Evolutionary conservation across 441 rosid species (phyloP), one percentile per base, ranked within the genome.

Genomic region (Brassica balearica): DNA sequence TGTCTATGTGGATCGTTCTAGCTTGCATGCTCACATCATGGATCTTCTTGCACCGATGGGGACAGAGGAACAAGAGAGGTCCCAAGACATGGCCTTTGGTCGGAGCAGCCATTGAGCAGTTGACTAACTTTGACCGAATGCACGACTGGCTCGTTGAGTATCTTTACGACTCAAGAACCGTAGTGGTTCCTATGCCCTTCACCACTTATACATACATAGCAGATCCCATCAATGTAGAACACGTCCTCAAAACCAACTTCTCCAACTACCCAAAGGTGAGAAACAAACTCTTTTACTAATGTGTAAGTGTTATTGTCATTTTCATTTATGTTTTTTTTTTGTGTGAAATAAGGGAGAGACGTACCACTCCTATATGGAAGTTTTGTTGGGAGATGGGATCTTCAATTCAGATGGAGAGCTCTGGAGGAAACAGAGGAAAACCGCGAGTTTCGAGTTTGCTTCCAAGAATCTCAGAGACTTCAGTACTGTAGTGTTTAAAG

Each of bases 391-490:
- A 76, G 90, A 95, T 74, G 96, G 97, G 51, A 93, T 95, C 46
- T 95, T 95, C 71, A 93, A 95, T 76, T 92, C 83, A 2, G 99
- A 93, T 75, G 99, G 99, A 14, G 97, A 92, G 73, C 84, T 86
- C 0, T 95, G 98, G 99, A 95, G 91, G 79, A 90, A 87, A 76
- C 98, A 93, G 66, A 92, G 99, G 77, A 93, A 95, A 86, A 90
- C 98, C 0, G 98, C 99, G 7, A 95, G 99, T 77, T 93, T 95
- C 34, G 96, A 95, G 78, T 93, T 95, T 71, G 98, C 99, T 65
- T 95, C 99, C 66, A 95, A 92, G 91, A 95, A 93, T 82, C 85
- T 91, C n/a, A 90, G 92, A 81, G 98, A 91, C 73, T 91, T 90
- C 74, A 95, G 98, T 82, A 88, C 95, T n/a, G 78, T 84, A n/a